Evolutionary conservation across 2,329 filamentous ascomycete genomes (phyloP), one percentile per base, ranked within the genome.

Genomic region (Bipolaris gigantea): DNA sequence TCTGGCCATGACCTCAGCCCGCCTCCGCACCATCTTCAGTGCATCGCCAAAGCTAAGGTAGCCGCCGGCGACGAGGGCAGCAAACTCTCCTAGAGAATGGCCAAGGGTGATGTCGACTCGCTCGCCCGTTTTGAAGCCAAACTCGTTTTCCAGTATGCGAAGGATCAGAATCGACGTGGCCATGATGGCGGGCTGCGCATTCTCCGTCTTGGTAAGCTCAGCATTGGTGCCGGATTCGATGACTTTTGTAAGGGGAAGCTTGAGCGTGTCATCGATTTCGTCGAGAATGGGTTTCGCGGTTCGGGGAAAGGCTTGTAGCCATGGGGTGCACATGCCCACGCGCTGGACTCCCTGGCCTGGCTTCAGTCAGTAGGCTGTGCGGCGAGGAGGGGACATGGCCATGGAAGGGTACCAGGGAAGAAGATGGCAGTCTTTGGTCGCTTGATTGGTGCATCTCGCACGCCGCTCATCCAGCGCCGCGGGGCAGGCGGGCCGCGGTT

Each of bases 131-230:
- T 84, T 80, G 76, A 97, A 96, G 36, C 83, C 85, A 70, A 93
- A 97, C 62, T 96, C 90, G 57, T 84, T 80, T 77, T 97, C 91
- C 59, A 97, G 82, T 56, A 97, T 86, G 51, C 90, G 88, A 50
- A 97, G 82, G 69, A 97, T 95, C 55, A 96, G 83, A 69, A 97
- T 87, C 25, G 90, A 95, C 4, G 91, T 94, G 13, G 92, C 90
- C 91, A 97, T 96, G 74, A 97, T 96, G 65, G 93, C 92, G 1
- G 93, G 93, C 75, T 97, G 93, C 4, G 93, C 89, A 71, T 96
- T 92, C 61, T 89, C 85, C 4, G 93, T 97, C 53, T 85, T 83
- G 36, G 90, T 95, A 51, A 97, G 84, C 47, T 81, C 77, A 51
- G 85, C 85, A 64, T 89, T 90, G 1, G 93, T 89, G 0, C 93